These are phyloP conservation scores for Ustilago tritici DNA, from an alignment of 1,284 basidiomycete species.

Conservation along the genomic window DNA sequence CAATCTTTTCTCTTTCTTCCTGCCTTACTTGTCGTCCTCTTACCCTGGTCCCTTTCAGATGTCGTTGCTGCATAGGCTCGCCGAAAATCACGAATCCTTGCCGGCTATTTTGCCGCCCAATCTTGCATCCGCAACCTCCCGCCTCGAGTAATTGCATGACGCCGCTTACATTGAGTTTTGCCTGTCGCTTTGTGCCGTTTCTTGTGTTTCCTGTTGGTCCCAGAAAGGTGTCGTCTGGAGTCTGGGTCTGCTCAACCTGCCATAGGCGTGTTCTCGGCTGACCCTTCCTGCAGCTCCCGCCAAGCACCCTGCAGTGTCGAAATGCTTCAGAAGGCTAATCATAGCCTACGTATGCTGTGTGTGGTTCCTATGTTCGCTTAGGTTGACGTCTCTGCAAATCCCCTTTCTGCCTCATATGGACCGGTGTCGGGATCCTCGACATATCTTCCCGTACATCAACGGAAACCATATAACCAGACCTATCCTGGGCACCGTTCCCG, in stretches of 20 bases:
- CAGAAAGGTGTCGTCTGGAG: neutral
- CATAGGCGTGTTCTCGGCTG: neutral
- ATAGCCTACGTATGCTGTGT: constrained; percentile 1
- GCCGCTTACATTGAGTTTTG: too few species aligned
- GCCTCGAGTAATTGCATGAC: neutral
- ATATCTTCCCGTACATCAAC: neutral
- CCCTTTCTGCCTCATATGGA: too few species aligned
- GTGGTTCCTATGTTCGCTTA: neutral
- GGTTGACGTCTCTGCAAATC: neutral
- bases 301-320: constrained; percentile 7
- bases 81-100: constrained; percentile 1
- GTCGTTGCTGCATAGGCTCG: neutral
- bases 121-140: neutral
- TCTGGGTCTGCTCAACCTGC: neutral
- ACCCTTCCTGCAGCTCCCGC: neutral
- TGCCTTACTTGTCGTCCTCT: neutral
- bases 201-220: neutral
- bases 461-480: constrained; percentile 26
- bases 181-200: constrained; percentile 15
- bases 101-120: constrained; percentile 17
- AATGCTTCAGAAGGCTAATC: constrained; percentile 35
- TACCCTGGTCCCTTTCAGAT: neutral
- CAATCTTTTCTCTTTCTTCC: constrained; percentile 2
- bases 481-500: constrained; percentile 9
- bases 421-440: neutral